A percentile compares a stretch with the other conserved stretches of the same genome.
These are phyloP conservation scores for Aspergillus alliaceus DNA, from an alignment of 2,329 filamentous ascomycete genomes.

Conservation along the genomic window DNA sequence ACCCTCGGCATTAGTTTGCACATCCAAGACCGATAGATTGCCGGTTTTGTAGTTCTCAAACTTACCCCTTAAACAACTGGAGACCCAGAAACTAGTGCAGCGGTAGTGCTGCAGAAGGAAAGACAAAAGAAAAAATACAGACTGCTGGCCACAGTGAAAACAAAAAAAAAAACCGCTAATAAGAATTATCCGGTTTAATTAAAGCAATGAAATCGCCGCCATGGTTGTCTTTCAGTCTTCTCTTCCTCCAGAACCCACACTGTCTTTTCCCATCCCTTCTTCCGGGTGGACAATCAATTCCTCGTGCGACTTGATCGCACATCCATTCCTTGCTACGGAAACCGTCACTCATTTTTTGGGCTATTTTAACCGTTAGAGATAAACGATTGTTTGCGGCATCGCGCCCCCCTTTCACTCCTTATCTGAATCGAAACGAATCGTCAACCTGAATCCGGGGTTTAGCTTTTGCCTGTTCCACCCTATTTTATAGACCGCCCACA, in stretches of 20 bases:
- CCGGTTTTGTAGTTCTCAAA: background rate
- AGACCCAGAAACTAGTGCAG: background rate
- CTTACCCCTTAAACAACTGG: background rate
- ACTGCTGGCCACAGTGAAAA: background rate
- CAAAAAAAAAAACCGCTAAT: constrained; percentile 1
- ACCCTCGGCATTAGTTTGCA: background rate
- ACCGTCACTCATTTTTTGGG: constrained; percentile 16
- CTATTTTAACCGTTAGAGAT: background rate
- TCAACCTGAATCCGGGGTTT: constrained; percentile 19
- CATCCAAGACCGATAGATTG: background rate
- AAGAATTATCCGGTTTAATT: constrained; percentile 7
- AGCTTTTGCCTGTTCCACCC: background rate
- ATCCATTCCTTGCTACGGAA: constrained; percentile 23
- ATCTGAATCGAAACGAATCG: constrained; percentile 15
- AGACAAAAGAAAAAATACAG: background rate
- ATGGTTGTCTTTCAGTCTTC: constrained; percentile 1
- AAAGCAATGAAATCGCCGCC: constrained; percentile 4
- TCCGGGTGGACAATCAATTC: constrained; percentile 14
- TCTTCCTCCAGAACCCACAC: constrained; percentile 1
- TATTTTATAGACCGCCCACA: background rate
- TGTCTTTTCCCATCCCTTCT: constrained; percentile 8
- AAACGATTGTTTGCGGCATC: background rate
- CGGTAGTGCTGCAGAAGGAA: background rate
- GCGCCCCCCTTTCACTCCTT: background rate
- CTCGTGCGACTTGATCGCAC: constrained; percentile 29